Evolutionary conservation across 768 basidiomycete species (phyloP).

Genomic region (Daedalea quercina): DNA sequence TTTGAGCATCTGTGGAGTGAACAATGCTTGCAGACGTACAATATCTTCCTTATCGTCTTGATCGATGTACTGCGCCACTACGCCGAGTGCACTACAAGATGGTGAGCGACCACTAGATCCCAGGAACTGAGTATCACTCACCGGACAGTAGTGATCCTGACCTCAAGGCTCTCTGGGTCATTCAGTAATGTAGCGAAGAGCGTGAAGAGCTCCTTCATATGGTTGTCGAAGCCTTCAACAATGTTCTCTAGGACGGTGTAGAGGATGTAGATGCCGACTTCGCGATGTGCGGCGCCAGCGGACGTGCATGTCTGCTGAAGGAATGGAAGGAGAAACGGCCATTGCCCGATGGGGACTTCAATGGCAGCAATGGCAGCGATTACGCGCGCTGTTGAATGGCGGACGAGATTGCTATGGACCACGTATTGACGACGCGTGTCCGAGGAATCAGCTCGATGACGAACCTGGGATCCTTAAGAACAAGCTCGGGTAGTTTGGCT

Average conservation of each 20-base stretch:
- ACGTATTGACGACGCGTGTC: background rate
- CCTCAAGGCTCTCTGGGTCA: slow-evolving; percentile 85
- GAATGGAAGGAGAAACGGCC: slow-evolving; percentile 87
- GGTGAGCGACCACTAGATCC: background rate
- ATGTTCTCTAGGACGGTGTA: slow-evolving; percentile 90
- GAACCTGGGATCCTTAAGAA: slow-evolving; percentile 74
- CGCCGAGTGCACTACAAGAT: slow-evolving; percentile 65
- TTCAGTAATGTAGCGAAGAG: slow-evolving; percentile 65
- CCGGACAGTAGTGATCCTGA: slow-evolving; percentile 86
- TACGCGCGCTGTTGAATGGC: slow-evolving; percentile 88
- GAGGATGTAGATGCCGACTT: slow-evolving; percentile 86
- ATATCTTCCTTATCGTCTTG: slow-evolving; percentile 81
- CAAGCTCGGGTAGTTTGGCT: slow-evolving; percentile 67
- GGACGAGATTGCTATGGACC: slow-evolving; percentile 69
- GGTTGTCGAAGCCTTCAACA: slow-evolving; percentile 81
- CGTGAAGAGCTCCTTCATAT: slow-evolving; percentile 68
- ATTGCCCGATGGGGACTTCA: slow-evolving; percentile 73
- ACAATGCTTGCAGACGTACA: slow-evolving; percentile 49
- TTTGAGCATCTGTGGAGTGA: background rate
- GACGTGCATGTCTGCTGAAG: slow-evolving; percentile 75
- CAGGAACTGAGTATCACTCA: slow-evolving; percentile 24
- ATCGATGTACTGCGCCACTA: slow-evolving; percentile 90
- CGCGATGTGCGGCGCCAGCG: slow-evolving; percentile 65
- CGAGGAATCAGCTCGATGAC: slow-evolving; percentile 19
- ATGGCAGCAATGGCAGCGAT: slow-evolving; percentile 88